phyloP scores from a whole-genome alignment of 139 green algal species.

The Chlamydomonas urium region DNA sequence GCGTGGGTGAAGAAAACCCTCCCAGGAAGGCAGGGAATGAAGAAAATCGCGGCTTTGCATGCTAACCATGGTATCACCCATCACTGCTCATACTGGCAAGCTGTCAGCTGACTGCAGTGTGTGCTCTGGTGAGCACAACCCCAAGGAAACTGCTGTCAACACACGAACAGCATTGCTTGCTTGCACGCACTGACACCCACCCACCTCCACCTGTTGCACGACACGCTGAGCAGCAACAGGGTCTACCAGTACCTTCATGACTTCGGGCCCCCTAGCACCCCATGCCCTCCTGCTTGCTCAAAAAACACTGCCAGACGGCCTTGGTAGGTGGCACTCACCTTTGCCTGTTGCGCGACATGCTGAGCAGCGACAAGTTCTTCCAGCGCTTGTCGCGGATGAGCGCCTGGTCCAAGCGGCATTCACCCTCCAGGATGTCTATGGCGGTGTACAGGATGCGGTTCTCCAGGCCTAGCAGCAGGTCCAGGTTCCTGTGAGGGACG shows the following conservation, averaged over 20 bases:
- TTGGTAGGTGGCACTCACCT: slow-evolving; percentile 23
- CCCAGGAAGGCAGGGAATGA: too few species aligned
- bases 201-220: slow-evolving; percentile 36
- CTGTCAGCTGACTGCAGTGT: too few species aligned
- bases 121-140: too few species aligned
- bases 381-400: slow-evolving; percentile 85
- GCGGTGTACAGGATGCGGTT: slow-evolving; percentile 87
- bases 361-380: slow-evolving; percentile 82
- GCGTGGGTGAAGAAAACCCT: too few species aligned
- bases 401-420: slow-evolving; percentile 74
- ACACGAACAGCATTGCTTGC: too few species aligned
- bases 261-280: background rate
- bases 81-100: too few species aligned
- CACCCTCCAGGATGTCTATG: slow-evolving; percentile 85
- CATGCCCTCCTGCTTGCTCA: background rate
- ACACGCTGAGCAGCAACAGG: slow-evolving; percentile 63
- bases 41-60: too few species aligned
- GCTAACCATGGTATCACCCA: too few species aligned
- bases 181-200: too few species aligned
- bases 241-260: slow-evolving; percentile 3
- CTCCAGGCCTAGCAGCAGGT: slow-evolving; percentile 85
- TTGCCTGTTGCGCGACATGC: slow-evolving; percentile 63
- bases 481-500: slow-evolving; percentile 79
- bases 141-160: too few species aligned
- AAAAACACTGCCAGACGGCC: background rate